Conservation (phyloP, 176 grass and related monocot species). For the Aegilops umbellulata region DNA sequence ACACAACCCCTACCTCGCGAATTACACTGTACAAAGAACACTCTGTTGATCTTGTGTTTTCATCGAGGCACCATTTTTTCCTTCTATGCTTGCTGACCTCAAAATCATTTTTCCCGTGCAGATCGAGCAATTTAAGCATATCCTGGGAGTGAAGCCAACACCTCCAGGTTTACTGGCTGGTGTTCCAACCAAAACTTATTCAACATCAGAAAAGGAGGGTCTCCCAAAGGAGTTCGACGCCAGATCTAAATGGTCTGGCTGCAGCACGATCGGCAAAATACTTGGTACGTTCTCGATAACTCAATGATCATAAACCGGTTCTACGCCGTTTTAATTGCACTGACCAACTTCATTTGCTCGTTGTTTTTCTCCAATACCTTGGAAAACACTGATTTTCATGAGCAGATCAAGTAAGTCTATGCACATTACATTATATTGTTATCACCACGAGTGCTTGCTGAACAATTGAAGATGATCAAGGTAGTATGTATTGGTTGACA, state of each 20-base stretch:
- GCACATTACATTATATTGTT: neutral
- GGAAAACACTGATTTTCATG: constrained; percentile 9
- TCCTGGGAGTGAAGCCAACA: constrained; percentile 76
- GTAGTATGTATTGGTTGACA: constrained; percentile 19
- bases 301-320: neutral
- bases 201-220: constrained; percentile 24
- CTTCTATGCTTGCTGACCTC: neutral
- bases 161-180: constrained; percentile 31
- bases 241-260: constrained; percentile 72
- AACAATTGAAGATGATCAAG: constrained; percentile 1
- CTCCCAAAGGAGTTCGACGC: constrained; percentile 83
- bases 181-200: constrained; percentile 53
- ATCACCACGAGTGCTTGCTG: neutral
- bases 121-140: constrained; percentile 76
- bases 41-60: neutral
- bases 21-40: constrained; percentile 64
- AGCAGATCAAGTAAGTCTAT: constrained; percentile 82
- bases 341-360: neutral
- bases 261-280: constrained; percentile 76
- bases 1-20: constrained; percentile 53
- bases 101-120: neutral
- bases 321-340: neutral
- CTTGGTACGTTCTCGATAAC: constrained; percentile 53
- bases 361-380: neutral
- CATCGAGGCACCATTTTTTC: neutral